Conservation (phyloP, 495 filamentous ascomycete genomes). For the Penicillium parvum region DNA sequence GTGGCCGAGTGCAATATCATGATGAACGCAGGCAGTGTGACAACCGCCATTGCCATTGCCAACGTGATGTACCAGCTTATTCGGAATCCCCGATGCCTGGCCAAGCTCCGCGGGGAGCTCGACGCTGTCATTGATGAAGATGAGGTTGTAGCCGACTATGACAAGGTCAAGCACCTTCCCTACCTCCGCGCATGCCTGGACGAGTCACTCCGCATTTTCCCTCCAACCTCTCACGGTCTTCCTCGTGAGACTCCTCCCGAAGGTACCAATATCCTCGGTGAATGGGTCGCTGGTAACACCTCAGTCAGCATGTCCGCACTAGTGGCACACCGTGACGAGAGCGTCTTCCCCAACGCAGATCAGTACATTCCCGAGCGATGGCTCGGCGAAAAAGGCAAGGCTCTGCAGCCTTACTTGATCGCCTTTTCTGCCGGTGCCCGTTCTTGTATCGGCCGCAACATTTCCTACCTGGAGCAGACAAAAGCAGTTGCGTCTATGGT, state of each 20-base stretch:
- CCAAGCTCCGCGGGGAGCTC: slow-evolving; percentile 52
- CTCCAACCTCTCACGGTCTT: slow-evolving; percentile 25
- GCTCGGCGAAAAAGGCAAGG: slow-evolving; percentile 28
- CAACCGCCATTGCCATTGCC: slow-evolving; percentile 45
- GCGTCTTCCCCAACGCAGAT: slow-evolving; percentile 21
- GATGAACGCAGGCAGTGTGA: slow-evolving; percentile 49
- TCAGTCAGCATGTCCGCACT: slow-evolving; percentile 24
- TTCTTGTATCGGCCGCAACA: slow-evolving; percentile 41
- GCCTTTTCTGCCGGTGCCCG: slow-evolving; percentile 39
- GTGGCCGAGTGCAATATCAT: slow-evolving; percentile 28
- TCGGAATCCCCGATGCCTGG: slow-evolving; percentile 42
- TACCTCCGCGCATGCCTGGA: slow-evolving; percentile 33
- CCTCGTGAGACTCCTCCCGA: slow-evolving; percentile 30
- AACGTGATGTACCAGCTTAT: slow-evolving; percentile 49
- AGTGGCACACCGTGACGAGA: slow-evolving; percentile 18
- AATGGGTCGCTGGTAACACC: slow-evolving; percentile 28
- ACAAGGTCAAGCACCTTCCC: slow-evolving; percentile 5
- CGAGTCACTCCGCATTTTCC: slow-evolving; percentile 38
- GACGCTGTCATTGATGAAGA: slow-evolving; percentile 34
- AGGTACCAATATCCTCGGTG: slow-evolving; percentile 26
- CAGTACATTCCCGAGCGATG: slow-evolving; percentile 24
- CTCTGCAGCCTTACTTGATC: slow-evolving; percentile 39
- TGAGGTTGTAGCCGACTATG: slow-evolving; percentile 13
- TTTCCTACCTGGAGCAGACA: slow-evolving; percentile 43
- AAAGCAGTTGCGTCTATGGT: slow-evolving; percentile 40